Evolutionary conservation across 208 protist genomes (phyloP).

Genomic region (Trypanosomatidae sp.): DNA sequence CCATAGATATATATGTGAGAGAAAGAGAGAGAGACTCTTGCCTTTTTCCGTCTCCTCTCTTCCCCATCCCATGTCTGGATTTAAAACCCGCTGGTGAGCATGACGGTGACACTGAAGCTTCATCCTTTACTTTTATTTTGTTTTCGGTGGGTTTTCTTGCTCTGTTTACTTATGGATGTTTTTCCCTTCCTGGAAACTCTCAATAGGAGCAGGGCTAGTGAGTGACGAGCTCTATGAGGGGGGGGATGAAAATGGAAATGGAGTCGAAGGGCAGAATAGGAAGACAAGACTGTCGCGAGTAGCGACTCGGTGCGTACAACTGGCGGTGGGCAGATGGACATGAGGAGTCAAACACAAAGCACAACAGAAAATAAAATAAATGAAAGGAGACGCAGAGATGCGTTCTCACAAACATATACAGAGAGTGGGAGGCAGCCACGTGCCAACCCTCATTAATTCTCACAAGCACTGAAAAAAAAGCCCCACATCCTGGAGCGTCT

Average conservation of each 20-base stretch:
- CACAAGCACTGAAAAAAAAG: too few relatives aligned
- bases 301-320: background rate
- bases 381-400: background rate
- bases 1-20: too few relatives aligned
- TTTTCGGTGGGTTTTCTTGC: background rate
- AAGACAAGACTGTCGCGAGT: background rate
- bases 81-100: too few relatives aligned
- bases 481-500: too few relatives aligned
- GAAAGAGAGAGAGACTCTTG: too few relatives aligned
- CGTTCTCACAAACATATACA: background rate
- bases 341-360: background rate
- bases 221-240: background rate
- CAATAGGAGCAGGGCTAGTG: background rate
- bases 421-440: too few relatives aligned
- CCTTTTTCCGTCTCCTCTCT: too few relatives aligned
- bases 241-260: background rate
- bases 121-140: too few relatives aligned
- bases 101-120: too few relatives aligned
- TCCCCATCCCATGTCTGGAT: too few relatives aligned
- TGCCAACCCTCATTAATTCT: too few relatives aligned
- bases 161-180: background rate
- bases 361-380: background rate
- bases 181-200: background rate
- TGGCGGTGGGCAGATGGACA: background rate
- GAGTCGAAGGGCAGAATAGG: background rate